Base-by-base conservation (phyloP, 257 asterid genomes). In the Craterostigma plantagineum region DNA sequence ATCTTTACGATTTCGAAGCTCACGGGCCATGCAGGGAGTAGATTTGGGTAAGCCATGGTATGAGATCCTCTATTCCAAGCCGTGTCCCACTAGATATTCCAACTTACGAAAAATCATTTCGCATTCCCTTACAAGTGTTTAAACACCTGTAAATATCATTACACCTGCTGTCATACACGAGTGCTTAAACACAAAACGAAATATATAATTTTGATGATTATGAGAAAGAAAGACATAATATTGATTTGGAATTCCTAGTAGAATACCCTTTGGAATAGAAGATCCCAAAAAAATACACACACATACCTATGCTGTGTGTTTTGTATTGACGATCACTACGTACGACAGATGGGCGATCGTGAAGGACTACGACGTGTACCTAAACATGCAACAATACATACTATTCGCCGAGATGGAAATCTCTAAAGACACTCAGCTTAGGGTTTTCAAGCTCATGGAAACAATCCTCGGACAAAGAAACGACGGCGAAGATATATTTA, bases 21-120 rank as follows among this genome's bases (percentile, higher is more conserved):
- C n/a, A n/a, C n/a, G n/a, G 72, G 45, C 66, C 90, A 9, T 81
- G 90, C 77, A 16, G 79, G 87, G 42, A 63, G 67, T 46, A 61
- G 76, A 61, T 52, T 72, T 30, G 81, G 81, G 81, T 71, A 63
- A 60, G 10, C 1, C 1, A 13, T 15, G 37, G 7, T 7, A n/a
- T n/a, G n/a, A n/a, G n/a, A n/a, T n/a, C n/a, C n/a, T n/a, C n/a
- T 6, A 34, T 34, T 34, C 11, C 11, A 34, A 11, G 11, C 7
- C 11, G 37, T 7, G 11, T 6, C 11, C 11, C 11, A 34, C 7
- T 34, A 11, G 11, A 11, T 34, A 6, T 34, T 34, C 11, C 37
- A 34, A 11, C 11, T 6, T 34, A 34, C 11, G 37, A 34, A 34
- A 34, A 6, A 11, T 6, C 7, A 34, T 34, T 7, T 6, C 11